Base-by-base conservation (phyloP, 1,139 yeast species). In the Wickerhamiella pararugosa region DNA sequence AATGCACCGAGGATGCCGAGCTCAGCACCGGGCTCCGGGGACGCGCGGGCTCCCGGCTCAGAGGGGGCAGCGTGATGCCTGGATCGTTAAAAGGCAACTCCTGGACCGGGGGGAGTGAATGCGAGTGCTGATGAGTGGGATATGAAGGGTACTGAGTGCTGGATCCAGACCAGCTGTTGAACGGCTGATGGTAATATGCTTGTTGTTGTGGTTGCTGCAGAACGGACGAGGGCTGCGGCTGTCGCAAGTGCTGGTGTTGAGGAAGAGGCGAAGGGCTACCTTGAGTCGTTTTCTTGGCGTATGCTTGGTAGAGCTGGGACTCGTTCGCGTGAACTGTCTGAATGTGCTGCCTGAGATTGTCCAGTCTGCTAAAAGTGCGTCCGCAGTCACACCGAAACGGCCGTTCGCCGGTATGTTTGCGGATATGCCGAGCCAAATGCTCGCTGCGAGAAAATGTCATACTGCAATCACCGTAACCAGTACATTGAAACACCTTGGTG, bases 361-460 rank as follows among this genome's bases (percentile, higher is more conserved):
- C 97, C 49, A 84, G 65, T 39, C 96, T 69, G 28, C 90, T 77
- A 57, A 87, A 87, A 55, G 77, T 73, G 53, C 86, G 76, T 36
- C 76, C 69, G 60, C 97, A 87, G 40, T 81, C 81, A 60, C 97
- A 87, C 44, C 83, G 76, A 59, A 84, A 87, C 1, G 97, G 97
- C 44, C 94, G 69, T 60, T 87, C 97, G 36, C 96, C 97, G 1
- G 96, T 86, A 58, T 86, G 97, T 56, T 86, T 87, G 41, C 96
- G 66, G 43, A 84, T 80, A 63, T 86, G 97, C 47, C 97, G 70
- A 2, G 95, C 94, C 52, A 87, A 68, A 60, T 87, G 96, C 58
- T 87, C 96, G 11, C 84, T 76, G 47, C 94, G 64, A 2, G 93
- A 82, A 58, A 86, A 87, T 8, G 87, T 73, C 94, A 86, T 87